Base-by-base conservation (phyloP, 202 grass and related monocot genomes). In the Saccharum hybrid region DNA sequence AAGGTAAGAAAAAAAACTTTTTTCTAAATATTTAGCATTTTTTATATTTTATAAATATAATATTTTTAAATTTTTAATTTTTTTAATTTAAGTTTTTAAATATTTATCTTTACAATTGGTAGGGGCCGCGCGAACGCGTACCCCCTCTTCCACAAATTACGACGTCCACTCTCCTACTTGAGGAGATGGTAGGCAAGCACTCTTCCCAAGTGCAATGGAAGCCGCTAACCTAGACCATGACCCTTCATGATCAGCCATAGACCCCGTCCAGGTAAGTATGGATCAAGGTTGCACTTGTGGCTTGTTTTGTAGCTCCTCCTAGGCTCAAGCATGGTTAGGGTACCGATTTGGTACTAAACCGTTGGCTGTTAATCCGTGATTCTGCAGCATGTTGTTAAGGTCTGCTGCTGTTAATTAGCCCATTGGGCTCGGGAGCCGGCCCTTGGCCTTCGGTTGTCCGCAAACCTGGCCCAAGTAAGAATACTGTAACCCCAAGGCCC, bases 71-170 rank as follows among this genome's bases (percentile, higher is more conserved):
- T 36, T 36, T 36, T 28, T 28, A 1, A 28, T 1, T 28, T 28
- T 28, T 34, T 4, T 3, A 34, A 34, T n/a, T n/a, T n/a, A n/a
- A n/a, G n/a, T n/a, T n/a, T 41, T 41, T 42, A 42, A 42, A 13
- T 13, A 13, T 45, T 49, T 15, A 49, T 13, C 46, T 49, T 49
- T 0, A 15, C 4, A 15, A 49, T 15, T 49, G 46, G 33, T 6
- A 83, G 78, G 84, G 74, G 82, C 82, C 78, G 74, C 91, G 74
- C 78, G 87, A 54, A 89, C 87, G 61, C 81, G 72, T 87, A 85
- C 84, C 85, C n/a, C 78, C 73, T 85, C 74, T 46, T 15, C 0
- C 59, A 93, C 68, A 93, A 90, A 93, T 93, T 93, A 82, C 5
- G 15, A 52, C 16, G 8, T 59, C 2, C 54, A 59, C 8, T 10